Evolutionary conservation across 768 basidiomycete genomes (phyloP).

Genomic region (Leccinum subgranulosum): DNA sequence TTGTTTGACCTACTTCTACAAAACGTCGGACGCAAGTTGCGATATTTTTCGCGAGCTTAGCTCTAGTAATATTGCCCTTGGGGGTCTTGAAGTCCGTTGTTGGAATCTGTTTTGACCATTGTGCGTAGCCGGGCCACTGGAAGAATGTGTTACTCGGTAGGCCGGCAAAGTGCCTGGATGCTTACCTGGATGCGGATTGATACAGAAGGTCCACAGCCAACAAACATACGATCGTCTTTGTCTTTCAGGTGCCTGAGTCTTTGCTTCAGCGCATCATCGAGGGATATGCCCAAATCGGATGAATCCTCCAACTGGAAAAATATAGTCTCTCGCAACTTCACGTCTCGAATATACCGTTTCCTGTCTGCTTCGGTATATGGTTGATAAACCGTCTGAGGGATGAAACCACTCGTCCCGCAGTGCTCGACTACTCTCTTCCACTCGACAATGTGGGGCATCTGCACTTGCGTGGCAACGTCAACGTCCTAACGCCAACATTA

Average conservation of each 20-base stretch:
- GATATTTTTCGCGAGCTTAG: slow-evolving; percentile 76
- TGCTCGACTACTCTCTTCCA: slow-evolving; percentile 22
- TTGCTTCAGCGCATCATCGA: slow-evolving; percentile 62
- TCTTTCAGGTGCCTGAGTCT: slow-evolving; percentile 51
- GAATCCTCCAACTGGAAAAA: slow-evolving; percentile 56
- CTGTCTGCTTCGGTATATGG: slow-evolving; percentile 77
- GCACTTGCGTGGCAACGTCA: slow-evolving; percentile 17
- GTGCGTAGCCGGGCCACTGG: slow-evolving; percentile 78
- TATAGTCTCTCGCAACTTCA: slow-evolving; percentile 59
- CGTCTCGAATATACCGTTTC: slow-evolving; percentile 73
- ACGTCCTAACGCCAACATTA: slow-evolving; percentile 20
- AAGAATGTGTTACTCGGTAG: slow-evolving; percentile 1
- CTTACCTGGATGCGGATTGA: slow-evolving; percentile 74
- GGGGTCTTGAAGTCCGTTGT: slow-evolving; percentile 79
- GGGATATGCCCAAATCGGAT: slow-evolving; percentile 55
- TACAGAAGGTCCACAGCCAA: slow-evolving; percentile 72
- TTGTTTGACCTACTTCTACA: slow-evolving; percentile 43
- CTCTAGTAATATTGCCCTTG: slow-evolving; percentile 70
- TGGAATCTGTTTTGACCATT: slow-evolving; percentile 80
- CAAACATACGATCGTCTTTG: slow-evolving; percentile 67
- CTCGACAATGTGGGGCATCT: slow-evolving; percentile 23
- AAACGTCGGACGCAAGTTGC: slow-evolving; percentile 75
- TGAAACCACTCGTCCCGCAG: slow-evolving; percentile 43
- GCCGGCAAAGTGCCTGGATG: background rate
- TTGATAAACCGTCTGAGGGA: slow-evolving; percentile 71